phyloP scores from a whole-genome alignment of 1,284 basidiomycete species.

The Ganoderma lucidum region DNA sequence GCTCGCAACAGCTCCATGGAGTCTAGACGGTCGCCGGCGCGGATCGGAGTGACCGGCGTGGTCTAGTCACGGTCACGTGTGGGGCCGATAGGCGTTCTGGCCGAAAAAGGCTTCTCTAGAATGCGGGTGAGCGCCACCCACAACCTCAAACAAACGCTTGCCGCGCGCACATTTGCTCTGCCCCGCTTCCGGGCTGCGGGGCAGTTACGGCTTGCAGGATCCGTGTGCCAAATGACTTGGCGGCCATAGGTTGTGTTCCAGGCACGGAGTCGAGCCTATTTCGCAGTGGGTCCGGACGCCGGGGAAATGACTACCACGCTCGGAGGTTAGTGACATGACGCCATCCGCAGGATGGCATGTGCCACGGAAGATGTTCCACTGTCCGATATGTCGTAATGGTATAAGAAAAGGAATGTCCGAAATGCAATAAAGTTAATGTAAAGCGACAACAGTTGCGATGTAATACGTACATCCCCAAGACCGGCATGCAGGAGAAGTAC shows the following conservation, averaged over 20 bases:
- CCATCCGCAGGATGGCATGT: neutral
- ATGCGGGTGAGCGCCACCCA: constrained; percentile 25
- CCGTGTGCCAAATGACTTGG: neutral
- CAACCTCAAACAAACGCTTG: constrained; percentile 30
- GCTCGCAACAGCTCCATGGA: constrained; percentile 7
- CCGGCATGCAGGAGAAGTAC: neutral
- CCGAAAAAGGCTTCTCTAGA: constrained; percentile 33
- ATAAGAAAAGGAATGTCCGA: neutral
- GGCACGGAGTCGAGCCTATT: constrained; percentile 5
- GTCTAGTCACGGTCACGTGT: constrained; percentile 32
- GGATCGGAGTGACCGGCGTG: constrained; percentile 16
- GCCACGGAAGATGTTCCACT: neutral
- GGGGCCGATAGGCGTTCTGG: constrained; percentile 30
- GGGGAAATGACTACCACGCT: neutral
- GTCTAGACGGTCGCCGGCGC: constrained; percentile 24
- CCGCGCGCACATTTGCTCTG: neutral
- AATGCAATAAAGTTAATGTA: constrained; percentile 29
- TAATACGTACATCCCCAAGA: constrained; percentile 7
- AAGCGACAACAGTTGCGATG: constrained; percentile 9
- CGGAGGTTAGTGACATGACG: neutral
- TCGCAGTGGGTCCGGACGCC: neutral
- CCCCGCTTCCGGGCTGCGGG: constrained; percentile 1
- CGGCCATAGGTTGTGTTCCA: neutral
- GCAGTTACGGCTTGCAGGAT: neutral
- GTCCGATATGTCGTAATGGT: neutral